Conservation (phyloP, 306 rosid genomes). For the Canavalia ensiformis region DNA sequence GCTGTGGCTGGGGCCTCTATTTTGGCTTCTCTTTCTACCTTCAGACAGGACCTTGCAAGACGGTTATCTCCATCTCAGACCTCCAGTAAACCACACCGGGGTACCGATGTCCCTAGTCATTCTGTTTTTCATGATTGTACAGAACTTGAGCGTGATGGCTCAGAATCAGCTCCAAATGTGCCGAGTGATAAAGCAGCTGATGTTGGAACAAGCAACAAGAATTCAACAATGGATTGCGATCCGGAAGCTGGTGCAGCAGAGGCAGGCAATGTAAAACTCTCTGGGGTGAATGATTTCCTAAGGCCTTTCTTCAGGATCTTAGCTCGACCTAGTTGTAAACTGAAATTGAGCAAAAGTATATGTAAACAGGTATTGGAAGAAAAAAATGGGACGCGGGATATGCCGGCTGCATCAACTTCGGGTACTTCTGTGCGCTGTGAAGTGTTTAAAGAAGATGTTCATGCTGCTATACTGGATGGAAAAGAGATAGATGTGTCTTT, state of each 20-base stretch:
- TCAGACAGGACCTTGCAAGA: constrained; percentile 69
- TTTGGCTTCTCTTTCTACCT: constrained; percentile 82
- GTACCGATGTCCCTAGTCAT: constrained; percentile 64
- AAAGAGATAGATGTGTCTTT: constrained; percentile 74
- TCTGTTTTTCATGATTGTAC: constrained; percentile 64
- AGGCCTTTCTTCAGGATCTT: constrained; percentile 94
- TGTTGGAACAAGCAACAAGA: constrained; percentile 62
- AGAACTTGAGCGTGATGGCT: constrained; percentile 75
- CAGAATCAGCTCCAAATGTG: constrained; percentile 65
- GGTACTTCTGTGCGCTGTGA: constrained; percentile 82
- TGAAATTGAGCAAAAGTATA: constrained; percentile 94
- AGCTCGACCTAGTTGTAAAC: constrained; percentile 87
- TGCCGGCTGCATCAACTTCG: constrained; percentile 70
- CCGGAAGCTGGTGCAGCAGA: constrained; percentile 74
- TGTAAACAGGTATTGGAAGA: constrained; percentile 98
- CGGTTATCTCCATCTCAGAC: constrained; percentile 73
- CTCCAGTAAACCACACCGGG: constrained; percentile 59
- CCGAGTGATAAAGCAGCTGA: constrained; percentile 73
- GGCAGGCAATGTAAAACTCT: constrained; percentile 96
- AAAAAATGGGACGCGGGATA: constrained; percentile 78
- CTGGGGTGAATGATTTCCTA: constrained; percentile 96
- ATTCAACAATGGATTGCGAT: constrained; percentile 65
- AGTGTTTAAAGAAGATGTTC: constrained; percentile 77
- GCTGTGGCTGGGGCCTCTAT: constrained; percentile 94
- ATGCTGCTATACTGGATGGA: constrained; percentile 79